phyloP scores from a whole-genome alignment of 169 alveolate species.

The Eimeria tenella region DNA sequence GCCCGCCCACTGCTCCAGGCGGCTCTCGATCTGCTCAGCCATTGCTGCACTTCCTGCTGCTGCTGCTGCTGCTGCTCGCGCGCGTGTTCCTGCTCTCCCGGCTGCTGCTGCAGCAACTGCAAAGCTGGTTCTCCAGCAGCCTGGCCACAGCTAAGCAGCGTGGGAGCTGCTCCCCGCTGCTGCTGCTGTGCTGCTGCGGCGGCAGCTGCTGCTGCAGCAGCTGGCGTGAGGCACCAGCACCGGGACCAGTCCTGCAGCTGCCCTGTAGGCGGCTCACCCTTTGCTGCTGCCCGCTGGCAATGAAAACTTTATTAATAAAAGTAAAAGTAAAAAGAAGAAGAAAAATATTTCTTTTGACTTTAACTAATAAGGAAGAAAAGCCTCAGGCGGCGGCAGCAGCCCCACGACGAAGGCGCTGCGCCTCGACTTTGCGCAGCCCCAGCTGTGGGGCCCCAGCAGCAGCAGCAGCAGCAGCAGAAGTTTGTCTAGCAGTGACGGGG shows the following conservation, averaged over 20 bases:
- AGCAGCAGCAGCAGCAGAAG: not conserved
- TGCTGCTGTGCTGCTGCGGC: not conserved
- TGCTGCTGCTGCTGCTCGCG: conserved; percentile 27
- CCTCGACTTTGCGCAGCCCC: conserved; percentile 4
- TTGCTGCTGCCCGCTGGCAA: not conserved
- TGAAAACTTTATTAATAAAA: not conserved
- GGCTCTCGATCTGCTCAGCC: conserved; percentile 57
- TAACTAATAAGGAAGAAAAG: not conserved
- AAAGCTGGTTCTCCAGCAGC: conserved; percentile 17
- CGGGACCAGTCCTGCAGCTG: not conserved
- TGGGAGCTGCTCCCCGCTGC: conserved; percentile 7
- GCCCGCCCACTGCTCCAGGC: conserved; percentile 59
- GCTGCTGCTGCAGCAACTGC: conserved; percentile 52
- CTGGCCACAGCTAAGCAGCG: not conserved
- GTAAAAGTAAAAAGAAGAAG: not conserved
- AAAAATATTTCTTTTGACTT: not conserved
- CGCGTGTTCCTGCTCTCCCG: not conserved
- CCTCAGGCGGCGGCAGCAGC: not conserved
- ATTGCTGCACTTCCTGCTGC: conserved; percentile 6
- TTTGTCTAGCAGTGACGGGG: not conserved
- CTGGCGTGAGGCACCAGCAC: not conserved
- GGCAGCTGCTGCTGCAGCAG: not conserved
- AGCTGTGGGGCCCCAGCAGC: conserved; percentile 38
- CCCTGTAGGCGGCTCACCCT: not conserved
- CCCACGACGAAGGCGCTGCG: not conserved